Conservation (phyloP, 2,329 filamentous ascomycete genomes). For the Aspergillus sp. region DNA sequence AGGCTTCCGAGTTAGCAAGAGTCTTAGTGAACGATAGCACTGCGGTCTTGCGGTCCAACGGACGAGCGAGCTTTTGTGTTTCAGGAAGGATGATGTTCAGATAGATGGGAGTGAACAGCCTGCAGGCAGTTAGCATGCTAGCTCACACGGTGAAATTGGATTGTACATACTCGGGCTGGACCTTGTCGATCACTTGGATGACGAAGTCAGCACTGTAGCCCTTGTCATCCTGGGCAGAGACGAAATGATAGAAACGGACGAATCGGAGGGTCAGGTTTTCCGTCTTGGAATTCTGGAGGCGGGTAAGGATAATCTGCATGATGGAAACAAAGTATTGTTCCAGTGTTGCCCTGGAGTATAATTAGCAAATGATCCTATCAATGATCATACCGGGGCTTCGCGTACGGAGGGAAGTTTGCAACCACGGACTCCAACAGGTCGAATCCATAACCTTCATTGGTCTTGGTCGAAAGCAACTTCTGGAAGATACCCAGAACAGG, state of each 20-base stretch:
- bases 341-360: conserved; percentile 56
- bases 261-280: conserved; percentile 86
- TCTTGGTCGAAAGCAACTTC: conserved; percentile 77
- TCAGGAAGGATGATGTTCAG: conserved; percentile 81
- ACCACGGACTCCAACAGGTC: conserved; percentile 85
- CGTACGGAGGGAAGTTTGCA: conserved; percentile 70
- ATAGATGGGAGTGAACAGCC: conserved; percentile 83
- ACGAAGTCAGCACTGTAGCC: conserved; percentile 94
- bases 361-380: conserved; percentile 5
- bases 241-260: conserved; percentile 89
- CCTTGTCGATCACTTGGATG: conserved; percentile 76
- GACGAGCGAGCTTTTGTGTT: conserved; percentile 83
- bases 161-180: conserved; percentile 65
- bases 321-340: conserved; percentile 78
- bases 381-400: conserved; percentile 21
- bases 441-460: conserved; percentile 82
- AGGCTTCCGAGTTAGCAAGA: conserved; percentile 79
- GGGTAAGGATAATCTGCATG: conserved; percentile 76
- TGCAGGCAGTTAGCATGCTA: conserved; percentile 22
- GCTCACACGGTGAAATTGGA: background rate
- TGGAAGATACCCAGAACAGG: conserved; percentile 95
- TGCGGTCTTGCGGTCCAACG: conserved; percentile 88
- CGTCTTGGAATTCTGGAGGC: conserved; percentile 70
- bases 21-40: conserved; percentile 94
- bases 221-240: conserved; percentile 74